Evolutionary conservation across 306 rosid species (phyloP), one percentile per base, ranked within the genome.

Genomic region (Cicer judaicum): DNA sequence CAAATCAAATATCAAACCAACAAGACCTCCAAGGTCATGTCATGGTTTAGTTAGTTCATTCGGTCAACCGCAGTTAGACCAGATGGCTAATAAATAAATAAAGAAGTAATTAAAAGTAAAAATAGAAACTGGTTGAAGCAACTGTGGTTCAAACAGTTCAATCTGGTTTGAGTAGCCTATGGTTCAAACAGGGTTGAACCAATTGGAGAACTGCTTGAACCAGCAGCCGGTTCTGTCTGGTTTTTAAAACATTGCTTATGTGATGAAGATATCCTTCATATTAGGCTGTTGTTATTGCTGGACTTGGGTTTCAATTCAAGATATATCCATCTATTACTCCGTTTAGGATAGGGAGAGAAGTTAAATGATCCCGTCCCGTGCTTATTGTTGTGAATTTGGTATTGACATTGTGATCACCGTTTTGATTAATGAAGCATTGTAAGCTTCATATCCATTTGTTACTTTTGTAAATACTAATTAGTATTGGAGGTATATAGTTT

Each of bases 341-440:
- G 42, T 16, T 56, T 65, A 43, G 48, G 72, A 52, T 64, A 56
- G 52, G 74, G 39, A 34, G 57, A 6, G 49, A 62, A 43, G 49
- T 55, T 54, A 44, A 63, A 43, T 36, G 67, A 50, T 64, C 70
- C 29, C 70, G 15, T 70, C 36, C 46, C 52, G 38, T 57, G 43
- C 76, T 52, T 9, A 57, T 80, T 16, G 73, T 54, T 46, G 71
- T 63, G 41, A 74, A 42, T 76, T 56, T 76, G 55, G 73, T 10
- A 46, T 72, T 66, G 53, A 43, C 21, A 39, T 42, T 42, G 55
- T 47, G 42, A 57, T 74, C 70, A 21, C 62, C 47, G 13, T 29
- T 54, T 52, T 75, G 64, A 10, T 47, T 54, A 55, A 4, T 57
- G 71, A 64, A 57, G 47, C 44, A 52, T 6, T 14, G 13, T 56